Evolutionary conservation across 345 rosid species (phyloP), one percentile per base, ranked within the genome.

Genomic region (Limnanthes douglasii): DNA sequence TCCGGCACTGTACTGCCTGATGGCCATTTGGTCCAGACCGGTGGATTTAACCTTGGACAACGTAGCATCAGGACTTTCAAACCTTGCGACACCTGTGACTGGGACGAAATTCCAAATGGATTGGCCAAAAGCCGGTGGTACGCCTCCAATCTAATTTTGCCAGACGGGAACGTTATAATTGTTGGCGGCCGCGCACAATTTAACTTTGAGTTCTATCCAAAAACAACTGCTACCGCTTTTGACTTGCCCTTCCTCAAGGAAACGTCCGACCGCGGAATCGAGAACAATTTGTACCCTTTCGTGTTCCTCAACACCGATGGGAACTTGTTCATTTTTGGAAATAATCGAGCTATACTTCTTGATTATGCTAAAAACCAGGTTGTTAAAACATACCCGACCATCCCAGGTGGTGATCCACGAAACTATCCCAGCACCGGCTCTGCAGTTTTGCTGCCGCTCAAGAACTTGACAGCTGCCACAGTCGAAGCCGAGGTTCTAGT

Each of bases 11-110:
- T 48, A 13, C 33, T 17, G 32, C 53, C 75, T 1, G 71, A 83
- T 21, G 95, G 95, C 0, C 23, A 48, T 0, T 58, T 82, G 18
- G 21, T 77, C 20, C 94, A 82, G 26, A 65, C 90, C 4, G 94
- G 94, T 1, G 94, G 85, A 12, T 69, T 48, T 31, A 52, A 18
- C 30, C 69, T 64, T 1, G 74, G 79, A 2, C 92, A 74, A 15
- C 74, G 69, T 1, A 59, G 48, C 29, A 64, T 66, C 37, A 56
- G 97, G 50, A n/a, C 40, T 2, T 62, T 75, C 45, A 26, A 9
- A 3, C 86, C 94, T 2, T 75, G 86, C 46, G 10, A 13, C 0
- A 13, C 8, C 8, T 78, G 94, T 15, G 93, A 78, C 13, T 86
- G 97, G 97, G 12, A 17, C 6, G 94, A 86, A 28, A 9, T 43